Evolutionary conservation across 2,329 filamentous ascomycete genomes (phyloP).

Genomic region (Apiospora arundinis): DNA sequence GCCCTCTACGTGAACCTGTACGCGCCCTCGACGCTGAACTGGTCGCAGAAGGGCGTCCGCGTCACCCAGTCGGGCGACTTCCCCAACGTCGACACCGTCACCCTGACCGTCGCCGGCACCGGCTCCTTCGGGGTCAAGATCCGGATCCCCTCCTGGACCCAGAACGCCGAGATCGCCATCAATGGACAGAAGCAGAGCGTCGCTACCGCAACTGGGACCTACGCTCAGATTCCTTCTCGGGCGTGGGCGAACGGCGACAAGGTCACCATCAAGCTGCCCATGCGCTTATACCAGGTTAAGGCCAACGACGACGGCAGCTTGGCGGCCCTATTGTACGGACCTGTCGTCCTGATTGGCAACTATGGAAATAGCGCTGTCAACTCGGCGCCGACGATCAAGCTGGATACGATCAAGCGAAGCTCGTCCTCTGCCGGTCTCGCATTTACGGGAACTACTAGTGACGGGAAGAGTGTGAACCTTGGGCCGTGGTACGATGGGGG

Average conservation of each 20-base stretch:
- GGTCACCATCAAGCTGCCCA: conserved; percentile 51
- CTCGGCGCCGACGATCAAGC: conserved; percentile 38
- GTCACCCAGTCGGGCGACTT: conserved; percentile 52
- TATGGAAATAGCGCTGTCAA: conserved; percentile 44
- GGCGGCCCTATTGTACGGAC: conserved; percentile 55
- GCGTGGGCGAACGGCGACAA: conserved; percentile 51
- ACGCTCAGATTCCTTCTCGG: conserved; percentile 46
- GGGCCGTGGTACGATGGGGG: conserved; percentile 49
- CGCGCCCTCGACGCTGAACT: conserved; percentile 51
- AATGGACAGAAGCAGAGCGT: conserved; percentile 46
- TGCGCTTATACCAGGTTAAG: conserved; percentile 48
- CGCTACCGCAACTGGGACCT: conserved; percentile 43
- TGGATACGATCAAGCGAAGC: conserved; percentile 37
- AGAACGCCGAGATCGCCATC: conserved; percentile 45
- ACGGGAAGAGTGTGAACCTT: conserved; percentile 39
- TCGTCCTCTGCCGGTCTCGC: conserved; percentile 33
- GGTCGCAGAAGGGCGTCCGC: conserved; percentile 47
- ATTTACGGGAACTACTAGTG: conserved; percentile 42
- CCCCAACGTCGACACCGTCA: conserved; percentile 48
- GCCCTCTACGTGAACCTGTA: conserved; percentile 58
- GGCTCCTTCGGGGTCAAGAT: conserved; percentile 43
- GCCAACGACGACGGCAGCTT: conserved; percentile 54
- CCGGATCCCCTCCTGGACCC: conserved; percentile 56
- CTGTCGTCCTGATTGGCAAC: conserved; percentile 51
- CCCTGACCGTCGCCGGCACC: conserved; percentile 44